These are phyloP conservation scores for Parathielavia hyrcaniae DNA, from an alignment of 495 filamentous ascomycete genomes.

Conservation along the genomic window DNA sequence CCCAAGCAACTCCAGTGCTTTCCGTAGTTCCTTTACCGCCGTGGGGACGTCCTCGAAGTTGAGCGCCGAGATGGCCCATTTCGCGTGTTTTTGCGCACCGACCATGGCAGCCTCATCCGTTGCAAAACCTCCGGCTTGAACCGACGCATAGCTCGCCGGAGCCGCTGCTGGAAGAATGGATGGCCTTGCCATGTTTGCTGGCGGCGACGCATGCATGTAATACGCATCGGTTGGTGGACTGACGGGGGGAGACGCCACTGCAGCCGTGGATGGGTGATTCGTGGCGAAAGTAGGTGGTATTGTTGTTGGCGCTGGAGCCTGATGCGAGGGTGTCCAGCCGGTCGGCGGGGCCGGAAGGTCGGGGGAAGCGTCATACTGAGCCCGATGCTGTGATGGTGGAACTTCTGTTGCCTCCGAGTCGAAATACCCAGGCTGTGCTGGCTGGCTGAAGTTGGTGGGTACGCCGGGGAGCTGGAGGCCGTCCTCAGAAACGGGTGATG, in stretches of 20 bases:
- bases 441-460: constrained; percentile 27
- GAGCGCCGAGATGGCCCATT: constrained; percentile 92
- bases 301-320: constrained; percentile 17
- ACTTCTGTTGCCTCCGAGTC: constrained; percentile 24
- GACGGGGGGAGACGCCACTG: constrained; percentile 28
- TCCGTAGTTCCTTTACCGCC: constrained; percentile 75
- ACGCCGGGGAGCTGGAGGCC: constrained; percentile 31
- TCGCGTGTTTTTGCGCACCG: constrained; percentile 88
- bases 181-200: constrained; percentile 17
- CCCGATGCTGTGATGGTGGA: constrained; percentile 20
- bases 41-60: constrained; percentile 95
- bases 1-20: constrained; percentile 64
- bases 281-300: constrained; percentile 30
- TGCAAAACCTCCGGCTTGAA: constrained; percentile 16
- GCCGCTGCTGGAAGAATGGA: constrained; percentile 11
- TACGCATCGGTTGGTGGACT: constrained; percentile 23
- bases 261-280: constrained; percentile 23
- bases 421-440: constrained; percentile 28
- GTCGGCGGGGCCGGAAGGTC: constrained; percentile 19
- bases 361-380: constrained; percentile 19
- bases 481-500: constrained; percentile 38
- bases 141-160: constrained; percentile 14
- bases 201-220: constrained; percentile 22
- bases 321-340: constrained; percentile 20
- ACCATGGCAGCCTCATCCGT: constrained; percentile 70